These are phyloP conservation scores for Solanum piurae DNA, from an alignment of 257 asterid genomes.

Conservation along the genomic window DNA sequence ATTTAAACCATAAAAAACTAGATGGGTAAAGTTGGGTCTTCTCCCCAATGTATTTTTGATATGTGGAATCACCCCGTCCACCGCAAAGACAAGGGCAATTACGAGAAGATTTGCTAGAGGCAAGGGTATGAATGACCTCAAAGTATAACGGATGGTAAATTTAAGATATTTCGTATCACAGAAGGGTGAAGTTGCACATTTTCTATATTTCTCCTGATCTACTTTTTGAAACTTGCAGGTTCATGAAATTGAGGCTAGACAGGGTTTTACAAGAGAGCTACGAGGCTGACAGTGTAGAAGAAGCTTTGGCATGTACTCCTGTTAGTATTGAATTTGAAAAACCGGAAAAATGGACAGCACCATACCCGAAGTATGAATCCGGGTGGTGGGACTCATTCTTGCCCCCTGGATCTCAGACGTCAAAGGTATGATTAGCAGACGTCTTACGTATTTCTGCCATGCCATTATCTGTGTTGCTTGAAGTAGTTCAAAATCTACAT, in stretches of 20 bases:
- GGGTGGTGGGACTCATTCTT: slow-evolving; percentile 95
- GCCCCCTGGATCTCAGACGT: slow-evolving; percentile 32
- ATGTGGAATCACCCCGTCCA: no score
- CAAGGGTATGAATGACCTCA: not conserved
- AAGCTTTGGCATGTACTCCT: slow-evolving; percentile 73
- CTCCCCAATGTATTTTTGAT: no score
- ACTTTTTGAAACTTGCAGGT: slow-evolving; percentile 27
- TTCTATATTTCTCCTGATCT: not conserved
- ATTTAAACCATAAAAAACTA: not conserved
- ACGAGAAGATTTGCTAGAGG: not conserved
- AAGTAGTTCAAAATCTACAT: not conserved
- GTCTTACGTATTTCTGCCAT: slow-evolving; percentile 3
- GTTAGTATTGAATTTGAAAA: slow-evolving; percentile 51
- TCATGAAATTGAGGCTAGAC: slow-evolving; percentile 82
- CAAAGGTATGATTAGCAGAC: slow-evolving; percentile 31
- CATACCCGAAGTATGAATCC: slow-evolving; percentile 66
- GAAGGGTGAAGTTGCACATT: not conserved
- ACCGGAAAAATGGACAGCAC: slow-evolving; percentile 86
- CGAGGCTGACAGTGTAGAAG: slow-evolving; percentile 63
- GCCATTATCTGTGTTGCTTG: slow-evolving; percentile 8
- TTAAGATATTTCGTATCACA: not conserved
- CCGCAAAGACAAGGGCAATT: not conserved
- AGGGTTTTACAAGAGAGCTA: slow-evolving; percentile 72
- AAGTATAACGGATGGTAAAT: not conserved
- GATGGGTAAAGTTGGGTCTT: not conserved